Conservation (phyloP, 495 filamentous ascomycete genomes). For the Massariosphaeria phaeospora region DNA sequence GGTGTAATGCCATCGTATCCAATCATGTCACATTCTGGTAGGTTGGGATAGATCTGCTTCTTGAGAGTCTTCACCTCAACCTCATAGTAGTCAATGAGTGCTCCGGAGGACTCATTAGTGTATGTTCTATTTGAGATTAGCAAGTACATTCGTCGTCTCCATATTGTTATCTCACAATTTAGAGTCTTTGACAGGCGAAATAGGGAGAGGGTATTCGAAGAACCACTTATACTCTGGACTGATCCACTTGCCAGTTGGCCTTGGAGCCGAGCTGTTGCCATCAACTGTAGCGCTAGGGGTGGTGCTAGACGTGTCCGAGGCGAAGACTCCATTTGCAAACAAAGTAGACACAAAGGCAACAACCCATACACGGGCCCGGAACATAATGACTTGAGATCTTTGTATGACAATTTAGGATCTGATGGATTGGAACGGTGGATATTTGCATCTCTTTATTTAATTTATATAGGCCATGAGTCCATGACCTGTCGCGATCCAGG, state of each 20-base stretch:
- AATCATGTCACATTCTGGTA: constrained; percentile 40
- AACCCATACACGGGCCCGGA: neutral
- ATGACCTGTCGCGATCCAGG: too few relatives aligned
- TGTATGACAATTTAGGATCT: too few relatives aligned
- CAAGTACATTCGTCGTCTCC: neutral
- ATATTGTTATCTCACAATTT: constrained; percentile 38
- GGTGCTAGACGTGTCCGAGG: neutral
- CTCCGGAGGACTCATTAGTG: constrained; percentile 1
- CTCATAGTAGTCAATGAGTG: constrained; percentile 43
- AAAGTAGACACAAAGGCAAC: neutral
- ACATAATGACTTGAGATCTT: neutral
- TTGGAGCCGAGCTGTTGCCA: neutral
- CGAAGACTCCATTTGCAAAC: neutral
- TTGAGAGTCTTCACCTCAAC: constrained; percentile 44
- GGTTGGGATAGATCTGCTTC: constrained; percentile 44
- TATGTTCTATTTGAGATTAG: constrained; percentile 12
- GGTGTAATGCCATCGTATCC: constrained; percentile 50
- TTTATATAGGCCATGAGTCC: too few relatives aligned
- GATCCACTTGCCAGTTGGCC: constrained; percentile 18
- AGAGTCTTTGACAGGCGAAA: constrained; percentile 43
- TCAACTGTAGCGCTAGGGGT: neutral
- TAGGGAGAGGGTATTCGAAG: constrained; percentile 47
- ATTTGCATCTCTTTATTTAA: too few relatives aligned
- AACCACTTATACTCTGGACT: constrained; percentile 41
- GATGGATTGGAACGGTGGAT: too few relatives aligned